Evolutionary conservation across 371 early-diverging fungal genomes (phyloP).

Genomic region (Lichtheimia ornata): DNA sequence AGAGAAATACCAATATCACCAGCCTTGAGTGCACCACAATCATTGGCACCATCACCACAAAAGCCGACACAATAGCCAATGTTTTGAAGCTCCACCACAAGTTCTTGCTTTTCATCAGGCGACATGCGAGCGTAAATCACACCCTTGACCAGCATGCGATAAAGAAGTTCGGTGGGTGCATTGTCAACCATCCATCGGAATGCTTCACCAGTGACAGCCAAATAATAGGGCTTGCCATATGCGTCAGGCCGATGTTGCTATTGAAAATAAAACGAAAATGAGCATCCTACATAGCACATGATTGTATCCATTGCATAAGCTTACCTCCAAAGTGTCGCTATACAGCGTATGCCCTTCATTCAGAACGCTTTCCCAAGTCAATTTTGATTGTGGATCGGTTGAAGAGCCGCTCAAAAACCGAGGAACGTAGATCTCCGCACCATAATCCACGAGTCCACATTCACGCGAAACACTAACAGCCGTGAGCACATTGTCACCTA

Average conservation of each 20-base stretch:
- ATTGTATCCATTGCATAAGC: not conserved
- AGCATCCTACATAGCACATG: slow-evolving; percentile 8
- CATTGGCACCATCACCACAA: slow-evolving; percentile 99
- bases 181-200: slow-evolving; percentile 94
- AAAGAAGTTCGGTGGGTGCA: slow-evolving; percentile 65
- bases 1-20: slow-evolving; percentile 98
- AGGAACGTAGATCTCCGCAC: slow-evolving; percentile 60
- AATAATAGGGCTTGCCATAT: slow-evolving; percentile 48
- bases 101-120: slow-evolving; percentile 97
- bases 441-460: slow-evolving; percentile 74
- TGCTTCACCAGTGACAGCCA: slow-evolving; percentile 95
- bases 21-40: slow-evolving; percentile 97
- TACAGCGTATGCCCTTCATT: slow-evolving; percentile 61
- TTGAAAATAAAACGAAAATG: not conserved
- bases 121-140: slow-evolving; percentile 99
- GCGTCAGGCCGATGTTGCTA: slow-evolving; percentile 15
- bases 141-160: slow-evolving; percentile 86
- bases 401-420: slow-evolving; percentile 56
- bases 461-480: slow-evolving; percentile 96
- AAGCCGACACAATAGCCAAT: slow-evolving; percentile 94
- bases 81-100: slow-evolving; percentile 87
- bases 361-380: slow-evolving; percentile 77
- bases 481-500: slow-evolving; percentile 96
- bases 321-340: slow-evolving; percentile 63
- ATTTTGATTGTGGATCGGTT: slow-evolving; percentile 50